These are phyloP conservation scores for Phytophthora rubi DNA, from an alignment of 352 stramenopile species.

Conservation along the genomic window DNA sequence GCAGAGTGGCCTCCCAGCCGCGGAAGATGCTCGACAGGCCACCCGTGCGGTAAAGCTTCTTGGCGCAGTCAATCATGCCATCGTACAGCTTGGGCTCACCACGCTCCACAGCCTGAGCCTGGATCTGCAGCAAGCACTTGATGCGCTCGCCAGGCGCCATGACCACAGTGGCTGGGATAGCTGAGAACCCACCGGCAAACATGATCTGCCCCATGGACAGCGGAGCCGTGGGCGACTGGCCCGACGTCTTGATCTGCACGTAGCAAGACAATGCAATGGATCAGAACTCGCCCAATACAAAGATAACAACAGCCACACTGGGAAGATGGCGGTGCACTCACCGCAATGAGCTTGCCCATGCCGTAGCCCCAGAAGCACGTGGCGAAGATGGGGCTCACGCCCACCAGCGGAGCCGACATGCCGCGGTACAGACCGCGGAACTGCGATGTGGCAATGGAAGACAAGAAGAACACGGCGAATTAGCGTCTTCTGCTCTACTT, in stretches of 20 bases:
- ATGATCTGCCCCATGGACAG: conserved; percentile 88
- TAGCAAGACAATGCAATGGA: conserved; percentile 6
- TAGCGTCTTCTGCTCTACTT: conserved; percentile 7
- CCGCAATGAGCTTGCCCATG: conserved; percentile 93
- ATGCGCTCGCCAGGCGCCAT: conserved; percentile 97
- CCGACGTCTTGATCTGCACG: conserved; percentile 61
- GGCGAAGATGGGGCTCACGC: conserved; percentile 96
- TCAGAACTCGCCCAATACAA: conserved; percentile 9
- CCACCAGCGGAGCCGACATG: conserved; percentile 95
- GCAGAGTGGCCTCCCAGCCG: conserved; percentile 94
- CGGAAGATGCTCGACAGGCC: conserved; percentile 95
- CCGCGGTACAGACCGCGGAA: conserved; percentile 92
- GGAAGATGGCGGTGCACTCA: conserved; percentile 36
- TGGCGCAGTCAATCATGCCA: conserved; percentile 95
- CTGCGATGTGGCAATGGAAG: conserved; percentile 33
- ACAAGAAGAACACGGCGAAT: conserved; percentile 1
- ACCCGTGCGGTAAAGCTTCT: conserved; percentile 92
- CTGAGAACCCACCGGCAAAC: conserved; percentile 91
- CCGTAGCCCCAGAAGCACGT: conserved; percentile 98
- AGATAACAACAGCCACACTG: background rate
- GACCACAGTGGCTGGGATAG: conserved; percentile 88
- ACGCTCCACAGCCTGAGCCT: conserved; percentile 85
- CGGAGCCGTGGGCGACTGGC: conserved; percentile 63
- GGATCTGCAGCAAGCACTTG: conserved; percentile 96
- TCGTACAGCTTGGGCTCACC: conserved; percentile 90